Conservation (phyloP, 768 basidiomycete species). For the Tylopilus intermedius region DNA sequence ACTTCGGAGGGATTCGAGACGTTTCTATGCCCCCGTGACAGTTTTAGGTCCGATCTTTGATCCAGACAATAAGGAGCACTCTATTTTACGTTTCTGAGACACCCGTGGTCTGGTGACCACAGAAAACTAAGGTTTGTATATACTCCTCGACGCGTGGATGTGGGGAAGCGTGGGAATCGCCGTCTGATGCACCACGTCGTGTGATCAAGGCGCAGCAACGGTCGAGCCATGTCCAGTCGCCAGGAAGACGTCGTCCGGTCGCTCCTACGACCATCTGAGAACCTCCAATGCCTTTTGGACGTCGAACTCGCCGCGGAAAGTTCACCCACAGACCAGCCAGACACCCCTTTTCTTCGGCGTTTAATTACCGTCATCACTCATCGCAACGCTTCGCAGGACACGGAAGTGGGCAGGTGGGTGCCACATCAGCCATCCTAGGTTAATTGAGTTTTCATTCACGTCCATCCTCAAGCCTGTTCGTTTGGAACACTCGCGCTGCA, state of each 20-base stretch:
- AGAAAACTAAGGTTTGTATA: neutral
- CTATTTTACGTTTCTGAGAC: too few relatives aligned
- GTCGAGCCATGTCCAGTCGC: slow-evolving; percentile 6
- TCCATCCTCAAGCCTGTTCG: slow-evolving; percentile 14
- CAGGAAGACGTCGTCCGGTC: slow-evolving; percentile 16
- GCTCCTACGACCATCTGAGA: slow-evolving; percentile 41
- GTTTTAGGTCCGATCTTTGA: neutral
- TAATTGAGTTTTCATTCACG: slow-evolving; percentile 1
- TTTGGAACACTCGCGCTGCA: slow-evolving; percentile 7
- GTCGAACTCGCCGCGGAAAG: slow-evolving; percentile 23
- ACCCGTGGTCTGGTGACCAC: neutral
- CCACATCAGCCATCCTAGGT: too few relatives aligned
- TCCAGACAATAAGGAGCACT: too few relatives aligned
- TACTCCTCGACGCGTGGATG: slow-evolving; percentile 1
- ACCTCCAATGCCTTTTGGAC: slow-evolving; percentile 41
- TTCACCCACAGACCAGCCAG: neutral
- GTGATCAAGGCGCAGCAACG: neutral
- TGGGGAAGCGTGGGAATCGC: slow-evolving; percentile 29
- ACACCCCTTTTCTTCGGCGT: neutral
- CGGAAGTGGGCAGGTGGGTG: slow-evolving; percentile 56
- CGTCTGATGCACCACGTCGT: neutral
- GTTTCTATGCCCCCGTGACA: neutral
- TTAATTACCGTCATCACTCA: slow-evolving; percentile 48
- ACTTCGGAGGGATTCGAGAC: neutral
- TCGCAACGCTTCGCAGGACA: slow-evolving; percentile 35